These are phyloP conservation scores for Myriosclerotinia curreyana DNA, from an alignment of 2,329 filamentous ascomycete genomes.

Conservation along the genomic window DNA sequence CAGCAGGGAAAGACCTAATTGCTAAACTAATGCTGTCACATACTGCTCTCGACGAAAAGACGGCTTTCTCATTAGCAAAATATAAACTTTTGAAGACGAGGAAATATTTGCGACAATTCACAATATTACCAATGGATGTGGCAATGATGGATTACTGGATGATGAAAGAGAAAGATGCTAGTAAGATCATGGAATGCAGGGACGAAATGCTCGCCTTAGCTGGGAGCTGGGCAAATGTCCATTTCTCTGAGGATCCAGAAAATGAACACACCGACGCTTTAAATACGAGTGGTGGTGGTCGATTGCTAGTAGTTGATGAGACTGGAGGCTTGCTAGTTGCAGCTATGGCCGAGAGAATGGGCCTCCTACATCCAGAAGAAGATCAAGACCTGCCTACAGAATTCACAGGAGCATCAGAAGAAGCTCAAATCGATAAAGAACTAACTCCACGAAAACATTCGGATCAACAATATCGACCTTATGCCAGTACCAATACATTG, in stretches of 20 bases:
- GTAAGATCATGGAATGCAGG: conserved; percentile 79
- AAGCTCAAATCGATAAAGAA: conserved; percentile 13
- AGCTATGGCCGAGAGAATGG: conserved; percentile 69
- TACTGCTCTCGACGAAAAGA: conserved; percentile 88
- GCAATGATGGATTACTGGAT: conserved; percentile 72
- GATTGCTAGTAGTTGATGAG: conserved; percentile 68
- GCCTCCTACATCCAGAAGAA: conserved; percentile 52
- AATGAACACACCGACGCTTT: conserved; percentile 15
- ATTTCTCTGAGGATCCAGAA: conserved; percentile 48
- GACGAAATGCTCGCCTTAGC: conserved; percentile 80
- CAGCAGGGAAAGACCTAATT: conserved; percentile 84
- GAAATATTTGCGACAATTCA: conserved; percentile 89
- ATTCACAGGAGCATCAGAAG: conserved; percentile 17
- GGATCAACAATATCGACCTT: conserved; percentile 25
- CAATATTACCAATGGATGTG: conserved; percentile 78
- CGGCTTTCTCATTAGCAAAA: conserved; percentile 86
- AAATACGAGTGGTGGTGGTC: conserved; percentile 42
- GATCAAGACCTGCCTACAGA: conserved; percentile 19
- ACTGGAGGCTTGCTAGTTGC: conserved; percentile 67
- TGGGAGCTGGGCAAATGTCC: conserved; percentile 86
- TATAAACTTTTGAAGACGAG: conserved; percentile 92
- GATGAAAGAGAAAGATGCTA: conserved; percentile 74
- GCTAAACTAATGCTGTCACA: conserved; percentile 91
- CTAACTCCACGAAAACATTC: conserved; percentile 18
- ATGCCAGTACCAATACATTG: conserved; percentile 59